Base-by-base conservation (phyloP, 2,329 filamentous ascomycete species). In the Fusarium azukiicola region DNA sequence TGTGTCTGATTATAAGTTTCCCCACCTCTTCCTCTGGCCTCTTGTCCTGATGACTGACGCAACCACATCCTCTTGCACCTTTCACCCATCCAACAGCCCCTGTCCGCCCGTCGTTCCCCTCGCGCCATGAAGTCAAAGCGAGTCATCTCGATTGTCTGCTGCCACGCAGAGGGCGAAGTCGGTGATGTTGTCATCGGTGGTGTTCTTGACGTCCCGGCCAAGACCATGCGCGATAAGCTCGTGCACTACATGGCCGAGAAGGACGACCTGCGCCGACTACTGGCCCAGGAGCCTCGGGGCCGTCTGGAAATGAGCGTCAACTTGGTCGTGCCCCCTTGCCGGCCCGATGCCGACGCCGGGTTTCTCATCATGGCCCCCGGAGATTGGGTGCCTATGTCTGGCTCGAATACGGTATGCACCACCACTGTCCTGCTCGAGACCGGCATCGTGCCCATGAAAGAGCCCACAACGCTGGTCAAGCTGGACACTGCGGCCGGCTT, bases 111-210 rank as follows among this genome's bases (percentile, higher is more conserved):
- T 19, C 44, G 19, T 19, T 14, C 44, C 13, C 19, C 44, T 47
- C 44, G 14, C 13, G 44, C 44, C 44, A 78, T 78, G 76, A 61
- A 69, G 10, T 78, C 76, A 49, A 69, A 72, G 63, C 58, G 79
- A 56, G 83, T 81, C 6, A 75, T 86, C 19, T 81, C 80, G 11
- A 76, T 88, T 17, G 85, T 89, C 8, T 84, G 85, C 47, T 84
- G 84, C 73, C 88, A 89, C 54, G 85, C 86, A 17, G 87, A 86
- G 75, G 89, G 89, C 67, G 86, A 87, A 80, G 88, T 90, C 1
- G 88, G 90, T 67, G 90, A 92, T 79, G 90, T 91, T 17, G 87
- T 91, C 61, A 85, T 87, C 16, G 89, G 89, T 21, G 90, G 90
- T 23, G 88, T 91, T 5, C 84, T 88, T 2, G 89, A 91, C 46